phyloP scores from a whole-genome alignment of 2,329 filamentous ascomycete genomes.

The Tolypocladium paradoxum region DNA sequence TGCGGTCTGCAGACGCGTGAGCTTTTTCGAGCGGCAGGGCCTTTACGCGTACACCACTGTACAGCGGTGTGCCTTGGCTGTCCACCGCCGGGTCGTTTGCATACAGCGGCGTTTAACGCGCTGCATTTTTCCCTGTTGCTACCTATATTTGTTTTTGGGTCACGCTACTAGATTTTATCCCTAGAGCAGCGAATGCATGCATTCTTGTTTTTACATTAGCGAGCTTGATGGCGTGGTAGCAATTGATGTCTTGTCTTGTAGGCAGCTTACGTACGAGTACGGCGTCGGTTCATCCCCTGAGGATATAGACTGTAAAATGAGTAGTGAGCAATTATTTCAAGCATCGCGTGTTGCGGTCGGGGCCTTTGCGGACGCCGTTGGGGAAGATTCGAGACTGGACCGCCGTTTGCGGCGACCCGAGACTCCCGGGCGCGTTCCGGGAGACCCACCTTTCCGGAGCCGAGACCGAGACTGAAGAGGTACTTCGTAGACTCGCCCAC shows the following conservation, averaged over 20 bases:
- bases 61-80: neutral
- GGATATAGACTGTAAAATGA: neutral
- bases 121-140: neutral
- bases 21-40: neutral
- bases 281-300: neutral
- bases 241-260: neutral
- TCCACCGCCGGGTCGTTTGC: neutral
- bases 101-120: neutral
- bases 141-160: neutral
- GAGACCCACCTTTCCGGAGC: neutral
- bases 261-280: neutral
- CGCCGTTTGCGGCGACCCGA: neutral
- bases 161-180: neutral
- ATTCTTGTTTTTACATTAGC: neutral
- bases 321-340: too few species aligned
- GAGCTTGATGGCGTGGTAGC: neutral
- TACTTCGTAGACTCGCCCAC: too few species aligned
- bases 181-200: constrained; percentile 1
- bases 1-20: neutral
- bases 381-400: neutral
- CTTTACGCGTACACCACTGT: neutral
- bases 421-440: neutral
- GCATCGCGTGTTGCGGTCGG: neutral
- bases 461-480: too few species aligned
- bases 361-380: too few species aligned